These are phyloP conservation scores for Tricholoma sp. DNA, from an alignment of 768 basidiomycete species.

Conservation along the genomic window DNA sequence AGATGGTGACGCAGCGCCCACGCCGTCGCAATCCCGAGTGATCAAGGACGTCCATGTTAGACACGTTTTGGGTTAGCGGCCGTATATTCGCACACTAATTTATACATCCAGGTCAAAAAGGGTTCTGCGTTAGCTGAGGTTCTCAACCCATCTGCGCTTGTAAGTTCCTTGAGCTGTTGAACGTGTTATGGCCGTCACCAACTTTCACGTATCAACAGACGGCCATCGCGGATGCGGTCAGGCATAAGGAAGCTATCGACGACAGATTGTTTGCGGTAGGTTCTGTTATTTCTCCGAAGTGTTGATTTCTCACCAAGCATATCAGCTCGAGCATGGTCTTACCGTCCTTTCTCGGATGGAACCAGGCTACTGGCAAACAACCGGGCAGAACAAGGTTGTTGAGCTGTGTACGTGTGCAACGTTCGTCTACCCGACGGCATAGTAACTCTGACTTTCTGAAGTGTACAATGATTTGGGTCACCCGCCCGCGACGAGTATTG, in stretches of 20 bases:
- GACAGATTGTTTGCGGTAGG: conserved; percentile 74
- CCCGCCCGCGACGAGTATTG: conserved; percentile 67
- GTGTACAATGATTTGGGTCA: conserved; percentile 83
- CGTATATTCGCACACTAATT: neutral
- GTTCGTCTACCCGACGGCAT: neutral
- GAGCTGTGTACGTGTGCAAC: conserved; percentile 45
- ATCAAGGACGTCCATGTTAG: conserved; percentile 24
- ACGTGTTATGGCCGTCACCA: neutral
- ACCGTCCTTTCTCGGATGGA: conserved; percentile 58
- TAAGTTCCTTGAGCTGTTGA: conserved; percentile 21
- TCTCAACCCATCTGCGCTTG: conserved; percentile 38
- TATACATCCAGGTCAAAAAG: conserved; percentile 36
- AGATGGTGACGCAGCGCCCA: conserved; percentile 7
- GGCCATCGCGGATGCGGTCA: conserved; percentile 55
- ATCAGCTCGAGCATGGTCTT: conserved; percentile 68
- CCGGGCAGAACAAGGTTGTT: conserved; percentile 42
- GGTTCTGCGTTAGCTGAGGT: conserved; percentile 25
- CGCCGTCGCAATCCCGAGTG: conserved; percentile 22
- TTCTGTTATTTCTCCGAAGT: conserved; percentile 1
- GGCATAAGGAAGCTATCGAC: conserved; percentile 59
- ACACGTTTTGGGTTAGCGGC: neutral
- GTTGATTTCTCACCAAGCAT: neutral
- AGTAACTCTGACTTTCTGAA: conserved; percentile 18
- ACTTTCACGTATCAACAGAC: conserved; percentile 31
- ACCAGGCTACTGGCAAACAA: conserved; percentile 33